These are phyloP conservation scores for Fraxinus sp. DNA, from an alignment of 305 asterid species.

Conservation along the genomic window DNA sequence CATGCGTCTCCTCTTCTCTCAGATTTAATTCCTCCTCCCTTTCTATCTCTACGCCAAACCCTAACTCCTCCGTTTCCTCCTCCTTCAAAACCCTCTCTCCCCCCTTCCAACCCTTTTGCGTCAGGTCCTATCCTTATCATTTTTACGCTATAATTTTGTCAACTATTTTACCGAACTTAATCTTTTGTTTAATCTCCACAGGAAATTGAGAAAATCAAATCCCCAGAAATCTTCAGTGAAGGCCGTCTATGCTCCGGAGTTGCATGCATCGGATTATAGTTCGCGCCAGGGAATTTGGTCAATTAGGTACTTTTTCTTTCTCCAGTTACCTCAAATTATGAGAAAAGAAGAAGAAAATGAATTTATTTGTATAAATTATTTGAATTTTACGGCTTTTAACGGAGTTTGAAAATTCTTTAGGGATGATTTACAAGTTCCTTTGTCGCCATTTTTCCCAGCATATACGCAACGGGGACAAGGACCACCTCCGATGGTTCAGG, in stretches of 20 bases:
- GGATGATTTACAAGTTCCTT: constrained; percentile 50
- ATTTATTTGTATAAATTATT: constrained; percentile 3
- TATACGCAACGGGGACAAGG: constrained; percentile 79
- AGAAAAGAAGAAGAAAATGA: background rate
- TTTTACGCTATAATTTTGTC: background rate
- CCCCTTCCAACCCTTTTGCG: constrained; percentile 40
- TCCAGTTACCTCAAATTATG: background rate
- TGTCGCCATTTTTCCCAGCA: constrained; percentile 72
- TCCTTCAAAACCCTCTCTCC: constrained; percentile 29
- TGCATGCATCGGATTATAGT: constrained; percentile 39
- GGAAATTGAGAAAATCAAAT: constrained; percentile 44
- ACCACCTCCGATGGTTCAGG: constrained; percentile 85
- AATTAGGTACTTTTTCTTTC: constrained; percentile 45
- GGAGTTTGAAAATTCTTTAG: constrained; percentile 20
- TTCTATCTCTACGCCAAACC: constrained; percentile 30
- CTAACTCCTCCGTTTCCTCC: constrained; percentile 26
- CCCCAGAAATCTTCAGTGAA: constrained; percentile 32
- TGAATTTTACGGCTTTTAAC: background rate
- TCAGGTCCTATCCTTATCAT: constrained; percentile 25
- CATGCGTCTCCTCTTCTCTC: constrained; percentile 54
- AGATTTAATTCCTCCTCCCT: constrained; percentile 42
- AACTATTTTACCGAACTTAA: background rate
- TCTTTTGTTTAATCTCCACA: constrained; percentile 11
- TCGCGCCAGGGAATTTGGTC: constrained; percentile 67
- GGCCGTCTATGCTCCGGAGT: constrained; percentile 38